Evolutionary conservation across 179 eudicot species (phyloP).

Genomic region (Actinidia polygama): DNA sequence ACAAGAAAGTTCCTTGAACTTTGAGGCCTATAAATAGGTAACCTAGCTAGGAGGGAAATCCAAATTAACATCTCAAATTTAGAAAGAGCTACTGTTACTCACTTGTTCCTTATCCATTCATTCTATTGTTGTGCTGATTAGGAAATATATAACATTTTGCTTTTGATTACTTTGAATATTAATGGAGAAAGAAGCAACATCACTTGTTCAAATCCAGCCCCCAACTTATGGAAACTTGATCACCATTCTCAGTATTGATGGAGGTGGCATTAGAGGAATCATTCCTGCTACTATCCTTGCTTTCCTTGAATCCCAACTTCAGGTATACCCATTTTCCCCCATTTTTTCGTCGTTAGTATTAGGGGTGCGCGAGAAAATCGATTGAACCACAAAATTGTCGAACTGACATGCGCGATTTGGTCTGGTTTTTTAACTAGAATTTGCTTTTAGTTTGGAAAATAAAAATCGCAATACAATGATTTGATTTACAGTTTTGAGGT

Average conservation of each 20-base stretch:
- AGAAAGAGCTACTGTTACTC: not conserved
- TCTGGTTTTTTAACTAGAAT: too few species aligned
- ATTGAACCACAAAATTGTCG: too few species aligned
- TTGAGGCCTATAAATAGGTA: conserved; percentile 18
- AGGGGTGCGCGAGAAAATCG: not conserved
- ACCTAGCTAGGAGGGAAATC: not conserved
- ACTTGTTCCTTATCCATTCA: not conserved
- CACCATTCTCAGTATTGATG: conserved; percentile 28
- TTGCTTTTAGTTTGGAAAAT: too few species aligned
- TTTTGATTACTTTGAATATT: not conserved
- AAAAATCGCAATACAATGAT: too few species aligned
- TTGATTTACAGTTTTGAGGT: too few species aligned
- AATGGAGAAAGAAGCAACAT: conserved; percentile 4
- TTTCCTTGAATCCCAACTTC: conserved; percentile 26
- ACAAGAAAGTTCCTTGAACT: not conserved
- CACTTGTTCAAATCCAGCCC: conserved; percentile 16
- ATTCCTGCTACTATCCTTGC: conserved; percentile 24
- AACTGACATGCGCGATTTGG: too few species aligned
- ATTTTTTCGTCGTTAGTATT: not conserved
- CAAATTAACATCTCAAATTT: too few species aligned
- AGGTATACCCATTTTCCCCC: not conserved
- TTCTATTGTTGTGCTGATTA: not conserved
- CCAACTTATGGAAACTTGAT: conserved; percentile 27
- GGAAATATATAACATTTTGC: too few species aligned
- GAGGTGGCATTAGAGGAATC: conserved; percentile 27